These are phyloP conservation scores for Metschnikowia borealis DNA, from an alignment of 805 yeast species.

Conservation along the genomic window DNA sequence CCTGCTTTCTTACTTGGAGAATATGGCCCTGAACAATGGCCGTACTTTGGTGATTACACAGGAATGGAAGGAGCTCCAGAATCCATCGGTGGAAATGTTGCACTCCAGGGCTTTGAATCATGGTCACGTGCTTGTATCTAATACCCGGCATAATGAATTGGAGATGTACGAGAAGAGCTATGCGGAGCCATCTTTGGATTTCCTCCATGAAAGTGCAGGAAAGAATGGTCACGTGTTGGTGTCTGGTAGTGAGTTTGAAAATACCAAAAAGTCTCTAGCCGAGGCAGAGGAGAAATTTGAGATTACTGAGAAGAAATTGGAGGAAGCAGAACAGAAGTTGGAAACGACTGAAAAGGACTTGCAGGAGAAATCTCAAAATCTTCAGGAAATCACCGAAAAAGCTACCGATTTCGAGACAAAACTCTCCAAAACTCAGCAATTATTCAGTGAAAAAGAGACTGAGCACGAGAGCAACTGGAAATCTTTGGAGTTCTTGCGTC, in stretches of 20 bases:
- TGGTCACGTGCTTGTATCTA: slow-evolving; percentile 7
- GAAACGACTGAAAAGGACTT: not conserved
- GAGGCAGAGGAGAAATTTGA: not conserved
- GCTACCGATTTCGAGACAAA: not conserved
- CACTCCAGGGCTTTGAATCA: slow-evolving; percentile 2
- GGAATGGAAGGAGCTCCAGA: not conserved
- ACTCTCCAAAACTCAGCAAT: not conserved
- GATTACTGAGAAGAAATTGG: not conserved
- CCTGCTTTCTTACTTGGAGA: slow-evolving; percentile 13
- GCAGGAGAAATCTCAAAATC: not conserved
- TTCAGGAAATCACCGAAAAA: not conserved
- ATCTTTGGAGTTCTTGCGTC: slow-evolving; percentile 11
- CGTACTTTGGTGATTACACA: not conserved
- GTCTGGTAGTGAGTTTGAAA: slow-evolving; percentile 1
- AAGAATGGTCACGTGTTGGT: slow-evolving; percentile 3
- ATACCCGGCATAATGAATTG: slow-evolving; percentile 4
- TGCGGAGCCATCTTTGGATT: slow-evolving; percentile 6
- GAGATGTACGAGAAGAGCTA: slow-evolving; percentile 2
- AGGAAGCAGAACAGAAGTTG: not conserved
- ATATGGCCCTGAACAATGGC: slow-evolving; percentile 1
- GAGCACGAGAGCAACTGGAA: slow-evolving; percentile 2
- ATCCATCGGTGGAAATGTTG: slow-evolving; percentile 5
- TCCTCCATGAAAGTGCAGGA: slow-evolving; percentile 4
- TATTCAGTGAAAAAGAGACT: not conserved
- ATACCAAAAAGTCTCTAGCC: not conserved